Base-by-base conservation (phyloP, 495 filamentous ascomycete species). In the Beverwykella pulmonaria region DNA sequence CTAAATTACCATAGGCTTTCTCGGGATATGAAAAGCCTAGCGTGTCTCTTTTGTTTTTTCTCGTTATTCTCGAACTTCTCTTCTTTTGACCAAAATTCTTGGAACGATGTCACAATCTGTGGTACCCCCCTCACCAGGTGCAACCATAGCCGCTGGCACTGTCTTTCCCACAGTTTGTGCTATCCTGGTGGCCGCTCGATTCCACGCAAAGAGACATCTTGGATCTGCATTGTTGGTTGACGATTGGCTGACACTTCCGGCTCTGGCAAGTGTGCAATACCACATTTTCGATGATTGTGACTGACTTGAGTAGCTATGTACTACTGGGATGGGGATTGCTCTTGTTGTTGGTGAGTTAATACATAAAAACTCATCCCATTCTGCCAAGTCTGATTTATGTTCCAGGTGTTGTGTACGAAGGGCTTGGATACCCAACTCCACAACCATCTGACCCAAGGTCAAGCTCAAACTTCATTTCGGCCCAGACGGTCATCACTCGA, bases 221-320 rank as follows among this genome's bases (percentile, higher is more conserved):
- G 17, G 55, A 47, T 23, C 39, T 5, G 34, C 9, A 10, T 10
- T 44, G 2, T 41, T 23, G n/a, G 19, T 46, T 20, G 55, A 59
- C 15, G 55, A 59, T 29, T 59, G 55, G 55, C 20, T 59, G 6
- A 59, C 55, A 12, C 4, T 59, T 59, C 55, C 55, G 22, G 55
- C 55, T 19, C 46, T 41, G 30, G 55, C 46, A 26, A 59, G 55
- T 44, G 2, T 47, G 17, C 39, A n/a, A 44, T 10, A 44, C 6
- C 6, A 3, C 15, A 44, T 3, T 9, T 10, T 44, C 15, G 20
- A 4, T 2, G 20, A 22, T 5, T 8, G 10, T 44, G 15, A 44
- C 39, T 12, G 15, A 44, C 8, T 15, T n/a, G 15, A 44, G 9
- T 25, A 59, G 55, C 8, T 59, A 15, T 59, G 34, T 20, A 44